Evolutionary conservation across 2,329 filamentous ascomycete species (phyloP), one percentile per base, ranked within the genome.

Genomic region (Bertia moriformis): DNA sequence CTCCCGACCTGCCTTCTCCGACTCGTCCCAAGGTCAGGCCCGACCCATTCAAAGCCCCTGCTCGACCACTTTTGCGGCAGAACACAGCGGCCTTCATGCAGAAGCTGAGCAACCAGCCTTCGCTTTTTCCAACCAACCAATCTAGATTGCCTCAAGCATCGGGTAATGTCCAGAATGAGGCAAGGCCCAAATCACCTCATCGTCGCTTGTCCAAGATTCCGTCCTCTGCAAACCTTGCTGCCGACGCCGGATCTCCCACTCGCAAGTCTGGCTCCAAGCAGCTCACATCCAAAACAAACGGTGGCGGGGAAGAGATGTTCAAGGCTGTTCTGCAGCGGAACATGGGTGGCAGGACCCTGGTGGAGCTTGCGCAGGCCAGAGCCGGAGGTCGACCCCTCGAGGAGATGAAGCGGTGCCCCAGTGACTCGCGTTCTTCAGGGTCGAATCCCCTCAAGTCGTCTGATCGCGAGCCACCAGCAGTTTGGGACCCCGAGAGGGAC

Each of bases 401-500:
- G 38, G 59, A 61, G 3, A 56, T 62, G 3, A 22, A 44, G 14
- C 52, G 56, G 17, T 46, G 51, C 30, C 57, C 60, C 19, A 58
- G 52, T 38, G 61, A 60, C 45, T 71, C 32, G 10, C 32, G 32
- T 14, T 7, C 32, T 35, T 15, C 32, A 18, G 32, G 10, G 10
- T 12, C 32, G 7, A 10, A 7, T 14, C 12, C 10, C 32, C 15
- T 35, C 12, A 12, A 7, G 10, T 35, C 10, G 7, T 35, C 32
- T 18, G 32, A 35, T 15, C 32, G 32, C 17, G 32, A 35, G 10
- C 32, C 63, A 24, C 65, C 69, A 19, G 65, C 84, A 1, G 73
- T 91, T 15, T 96, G 88, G 89, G 86, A 94, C 54, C 87, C 87
- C 0, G 84, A 93, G 54, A 72, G 66, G 46, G 83, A 93, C 46